phyloP scores from a whole-genome alignment of 2,329 filamentous ascomycete genomes.

The Colletotrichum cuscutae region DNA sequence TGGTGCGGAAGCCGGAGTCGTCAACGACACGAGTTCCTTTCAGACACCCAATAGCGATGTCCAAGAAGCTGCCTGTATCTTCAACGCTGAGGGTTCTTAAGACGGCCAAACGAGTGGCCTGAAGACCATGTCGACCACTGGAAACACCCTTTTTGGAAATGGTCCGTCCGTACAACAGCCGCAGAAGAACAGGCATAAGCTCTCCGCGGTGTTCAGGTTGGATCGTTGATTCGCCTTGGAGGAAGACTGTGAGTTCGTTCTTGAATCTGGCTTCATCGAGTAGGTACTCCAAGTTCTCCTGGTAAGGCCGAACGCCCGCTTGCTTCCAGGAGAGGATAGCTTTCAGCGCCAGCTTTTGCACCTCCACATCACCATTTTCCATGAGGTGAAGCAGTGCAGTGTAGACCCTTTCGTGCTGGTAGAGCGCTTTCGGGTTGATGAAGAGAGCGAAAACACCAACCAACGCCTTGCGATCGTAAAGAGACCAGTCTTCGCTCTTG shows the following conservation, averaged over 20 bases:
- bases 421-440: constrained; percentile 85
- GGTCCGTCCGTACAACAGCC: constrained; percentile 88
- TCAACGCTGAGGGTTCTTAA: constrained; percentile 79
- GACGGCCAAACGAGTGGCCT: constrained; percentile 82
- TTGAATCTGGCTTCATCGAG: constrained; percentile 92
- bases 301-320: constrained; percentile 77
- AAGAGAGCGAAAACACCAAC: constrained; percentile 87
- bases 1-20: constrained; percentile 57
- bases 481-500: constrained; percentile 67
- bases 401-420: constrained; percentile 80
- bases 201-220: constrained; percentile 76
- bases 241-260: constrained; percentile 90
- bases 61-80: constrained; percentile 83
- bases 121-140: constrained; percentile 83
- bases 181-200: constrained; percentile 86
- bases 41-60: constrained; percentile 81
- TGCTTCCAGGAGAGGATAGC: constrained; percentile 92
- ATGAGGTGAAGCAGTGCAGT: constrained; percentile 78
- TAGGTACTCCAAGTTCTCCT: constrained; percentile 86
- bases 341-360: constrained; percentile 87
- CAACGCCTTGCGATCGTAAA: constrained; percentile 86
- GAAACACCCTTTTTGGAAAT: constrained; percentile 83
- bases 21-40: constrained; percentile 68
- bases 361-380: constrained; percentile 88
- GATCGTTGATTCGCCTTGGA: constrained; percentile 80